Conservation (phyloP, 768 basidiomycete species). For the Infundibulicybe gibba region DNA sequence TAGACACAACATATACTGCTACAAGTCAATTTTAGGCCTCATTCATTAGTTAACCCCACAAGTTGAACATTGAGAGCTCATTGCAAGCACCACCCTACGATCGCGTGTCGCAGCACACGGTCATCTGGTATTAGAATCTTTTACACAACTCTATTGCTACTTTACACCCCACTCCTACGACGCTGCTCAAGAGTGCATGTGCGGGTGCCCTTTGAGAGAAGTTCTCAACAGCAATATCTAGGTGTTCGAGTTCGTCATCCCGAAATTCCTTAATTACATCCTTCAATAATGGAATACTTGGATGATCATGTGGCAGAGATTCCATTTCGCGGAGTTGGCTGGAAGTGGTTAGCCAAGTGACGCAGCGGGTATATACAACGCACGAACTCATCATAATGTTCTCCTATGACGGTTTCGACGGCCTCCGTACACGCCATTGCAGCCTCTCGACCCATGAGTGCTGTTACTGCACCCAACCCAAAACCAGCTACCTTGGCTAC, state of each 20-base stretch:
- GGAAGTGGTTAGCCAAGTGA: constrained; percentile 5
- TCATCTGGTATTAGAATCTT: constrained; percentile 47
- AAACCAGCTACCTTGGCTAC: constrained; percentile 87
- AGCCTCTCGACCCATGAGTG: constrained; percentile 85
- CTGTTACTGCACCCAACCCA: constrained; percentile 81
- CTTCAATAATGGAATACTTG: constrained; percentile 72
- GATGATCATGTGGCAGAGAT: constrained; percentile 59
- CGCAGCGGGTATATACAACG: constrained; percentile 4
- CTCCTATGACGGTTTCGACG: constrained; percentile 95
- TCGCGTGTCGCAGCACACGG: too few species aligned
- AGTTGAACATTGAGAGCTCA: too few species aligned
- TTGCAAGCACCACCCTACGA: too few species aligned
- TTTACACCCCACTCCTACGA: constrained; percentile 84
- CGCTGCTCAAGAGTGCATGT: constrained; percentile 83
- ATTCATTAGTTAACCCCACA: too few species aligned
- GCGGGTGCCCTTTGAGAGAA: constrained; percentile 88
- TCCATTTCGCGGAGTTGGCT: constrained; percentile 84
- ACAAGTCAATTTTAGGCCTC: too few species aligned
- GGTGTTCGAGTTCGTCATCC: constrained; percentile 93
- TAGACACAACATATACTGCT: background rate
- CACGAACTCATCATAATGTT: constrained; percentile 96
- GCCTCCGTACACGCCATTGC: constrained; percentile 99
- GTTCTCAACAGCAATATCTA: constrained; percentile 87
- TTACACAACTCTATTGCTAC: constrained; percentile 89
- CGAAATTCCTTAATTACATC: constrained; percentile 79